Evolutionary conservation across 2,329 filamentous ascomycete species (phyloP), one percentile per base, ranked within the genome.

Genomic region (Sporothrix pallida): DNA sequence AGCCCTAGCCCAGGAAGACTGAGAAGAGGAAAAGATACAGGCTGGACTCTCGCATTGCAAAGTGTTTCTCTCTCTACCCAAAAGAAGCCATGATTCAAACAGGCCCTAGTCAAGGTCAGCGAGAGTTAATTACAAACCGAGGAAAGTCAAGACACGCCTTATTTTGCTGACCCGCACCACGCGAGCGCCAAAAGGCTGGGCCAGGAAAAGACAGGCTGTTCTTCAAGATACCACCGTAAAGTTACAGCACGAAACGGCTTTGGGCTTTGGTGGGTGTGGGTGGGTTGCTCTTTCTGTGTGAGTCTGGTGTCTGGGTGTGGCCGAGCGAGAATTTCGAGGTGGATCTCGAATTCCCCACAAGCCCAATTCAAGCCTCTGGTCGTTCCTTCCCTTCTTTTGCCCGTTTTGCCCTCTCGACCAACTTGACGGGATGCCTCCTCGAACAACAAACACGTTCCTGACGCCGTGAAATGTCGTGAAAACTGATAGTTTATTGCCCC

Each of bases 51-150:
- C 37, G 17, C 31, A 37, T 37, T 37, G 7, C 31, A 37, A 37
- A 2, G 31, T 37, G 31, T 37, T 37, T 37, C 31, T 37, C 31
- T 37, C 31, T 37, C 31, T 37, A 37, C 31, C 31, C 7, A 37
- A 37, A 12, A 15, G 13, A 44, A 23, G 7, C 44, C 23, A 71
- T 62, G 31, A 37, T 5, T 37, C 31, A 37, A 37, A 37, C 31
- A 37, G 31, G 4, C 31, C 31, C 31, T 6, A 37, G 7, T 37
- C 31, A 37, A 37, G 31, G 31, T 37, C 31, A 37, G 31, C 31
- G 31, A 37, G 31, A 37, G 7, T 37, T 37, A 37, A 37, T 7
- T 37, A 71, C 72, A 70, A 74, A 70, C 74, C 74, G 74, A 74
- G 48, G 73, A 70, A 52, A 54, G 63, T 68, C 46, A 50, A 68